Evolutionary conservation across 441 rosid genomes (phyloP).

Genomic region (Mallotus repandus): DNA sequence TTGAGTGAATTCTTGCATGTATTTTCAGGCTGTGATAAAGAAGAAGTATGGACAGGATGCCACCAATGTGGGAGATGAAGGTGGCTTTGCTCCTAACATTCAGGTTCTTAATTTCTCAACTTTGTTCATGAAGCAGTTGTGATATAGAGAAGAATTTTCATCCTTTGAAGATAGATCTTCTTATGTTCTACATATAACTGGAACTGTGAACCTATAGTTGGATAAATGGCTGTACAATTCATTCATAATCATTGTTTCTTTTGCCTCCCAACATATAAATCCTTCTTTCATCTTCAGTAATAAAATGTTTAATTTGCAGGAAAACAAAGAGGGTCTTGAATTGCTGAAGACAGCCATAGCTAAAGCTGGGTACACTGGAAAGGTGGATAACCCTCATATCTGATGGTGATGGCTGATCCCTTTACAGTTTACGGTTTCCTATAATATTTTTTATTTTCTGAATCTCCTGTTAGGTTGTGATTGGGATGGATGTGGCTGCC

Average conservation of each 20-base stretch:
- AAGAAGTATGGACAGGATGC: constrained; percentile 99
- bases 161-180: neutral
- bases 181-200: neutral
- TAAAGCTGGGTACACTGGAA: constrained; percentile 87
- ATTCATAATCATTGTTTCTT: neutral
- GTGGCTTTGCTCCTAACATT: constrained; percentile 96
- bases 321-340: constrained; percentile 95
- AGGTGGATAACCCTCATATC: constrained; percentile 38
- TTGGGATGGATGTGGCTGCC: constrained; percentile 99
- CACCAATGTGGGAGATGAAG: constrained; percentile 96
- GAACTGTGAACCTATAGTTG: neutral
- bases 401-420: neutral
- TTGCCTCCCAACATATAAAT: neutral
- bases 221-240: neutral
- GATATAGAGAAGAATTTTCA: neutral
- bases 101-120: constrained; percentile 42
- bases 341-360: constrained; percentile 84
- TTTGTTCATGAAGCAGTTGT: neutral
- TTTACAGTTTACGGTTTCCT: neutral
- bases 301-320: constrained; percentile 37
- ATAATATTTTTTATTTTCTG: neutral
- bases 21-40: constrained; percentile 74
- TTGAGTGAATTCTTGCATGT: neutral
- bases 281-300: neutral
- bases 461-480: constrained; percentile 58